Base-by-base conservation (phyloP, 495 filamentous ascomycete genomes). In the Podospora conica region DNA sequence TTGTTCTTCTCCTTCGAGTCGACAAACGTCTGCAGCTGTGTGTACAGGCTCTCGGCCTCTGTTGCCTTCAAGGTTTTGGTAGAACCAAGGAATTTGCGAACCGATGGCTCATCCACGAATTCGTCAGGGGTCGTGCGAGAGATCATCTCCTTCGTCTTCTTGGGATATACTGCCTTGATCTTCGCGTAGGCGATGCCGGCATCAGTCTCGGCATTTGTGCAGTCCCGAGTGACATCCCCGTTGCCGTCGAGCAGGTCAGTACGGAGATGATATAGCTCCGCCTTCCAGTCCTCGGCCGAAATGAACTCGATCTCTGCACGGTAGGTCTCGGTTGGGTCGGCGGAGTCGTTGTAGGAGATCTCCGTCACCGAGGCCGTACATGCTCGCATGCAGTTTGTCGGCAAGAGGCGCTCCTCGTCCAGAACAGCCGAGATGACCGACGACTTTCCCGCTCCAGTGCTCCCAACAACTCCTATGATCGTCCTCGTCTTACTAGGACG, bases 291-390 rank as follows among this genome's bases (percentile, higher is more conserved):
- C 6, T 77, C 74, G 0, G 56, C 48, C 12, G 73, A 73, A 57
- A 90, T 84, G 74, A 90, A 90, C 64, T 89, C 84, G 55, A 91
- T 81, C 64, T 86, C 81, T n/a, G 87, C 87, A 23, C 77, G 76
- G 72, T 89, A 91, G 58, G 71, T 78, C 28, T 74, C 66, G 0
- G 67, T 67, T 2, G 77, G 71, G 21, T 85, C 80, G 23, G 83
- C 55, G n/a, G 71, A 75, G 58, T 71, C 15, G 58, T 88, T 89
- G 70, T 83, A 91, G 0, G 86, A 86, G 15, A 91, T 83, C 68
- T 90, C 88, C 0, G 84, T 90, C 0, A 86, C 83, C 10, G 86
- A 84, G 0, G 88, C 87, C 3, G 88, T 91, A 65, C 86, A 89
- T 9, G 86, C 88, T 65, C 85, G 55, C 69, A 79, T 61, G 66